Conservation (phyloP, 345 rosid genomes). For the Zanthoxylum bungeanum region DNA sequence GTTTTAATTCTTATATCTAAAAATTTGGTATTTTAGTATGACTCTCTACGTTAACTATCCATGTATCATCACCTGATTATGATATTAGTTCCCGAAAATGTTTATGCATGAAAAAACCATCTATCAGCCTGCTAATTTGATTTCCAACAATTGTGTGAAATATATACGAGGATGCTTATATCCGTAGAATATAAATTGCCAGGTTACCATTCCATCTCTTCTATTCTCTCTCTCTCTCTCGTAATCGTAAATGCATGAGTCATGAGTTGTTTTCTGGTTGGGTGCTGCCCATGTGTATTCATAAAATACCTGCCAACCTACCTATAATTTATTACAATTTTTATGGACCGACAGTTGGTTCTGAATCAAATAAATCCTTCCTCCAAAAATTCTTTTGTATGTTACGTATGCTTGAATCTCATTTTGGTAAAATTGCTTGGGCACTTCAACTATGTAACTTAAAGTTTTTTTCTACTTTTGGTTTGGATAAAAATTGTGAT, state of each 20-base stretch:
- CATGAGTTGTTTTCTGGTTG: neutral
- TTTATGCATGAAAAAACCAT: neutral
- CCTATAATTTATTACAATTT: too few relatives aligned
- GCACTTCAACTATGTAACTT: neutral
- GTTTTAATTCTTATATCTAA: neutral
- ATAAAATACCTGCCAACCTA: neutral
- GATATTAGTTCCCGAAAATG: neutral
- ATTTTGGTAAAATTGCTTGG: neutral
- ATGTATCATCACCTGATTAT: neutral
- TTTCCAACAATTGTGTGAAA: neutral
- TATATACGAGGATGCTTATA: neutral
- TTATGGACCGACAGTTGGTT: neutral
- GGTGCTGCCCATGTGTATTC: neutral
- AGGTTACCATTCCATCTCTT: neutral
- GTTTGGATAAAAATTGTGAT: slow-evolving; percentile 13
- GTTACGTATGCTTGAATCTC: neutral
- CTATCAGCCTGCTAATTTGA: neutral
- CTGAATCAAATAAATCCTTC: neutral
- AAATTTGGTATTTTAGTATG: neutral
- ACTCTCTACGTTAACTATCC: neutral
- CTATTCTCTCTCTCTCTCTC: neutral
- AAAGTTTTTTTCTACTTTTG: neutral
- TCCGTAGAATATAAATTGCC: neutral
- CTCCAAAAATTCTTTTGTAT: neutral
- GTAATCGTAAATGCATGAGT: neutral